A percentile compares a stretch with the other conserved stretches of the same genome.
Evolutionary conservation across 192 early-diverging fungal species (phyloP).

Genomic region (Linnemannia exigua): DNA sequence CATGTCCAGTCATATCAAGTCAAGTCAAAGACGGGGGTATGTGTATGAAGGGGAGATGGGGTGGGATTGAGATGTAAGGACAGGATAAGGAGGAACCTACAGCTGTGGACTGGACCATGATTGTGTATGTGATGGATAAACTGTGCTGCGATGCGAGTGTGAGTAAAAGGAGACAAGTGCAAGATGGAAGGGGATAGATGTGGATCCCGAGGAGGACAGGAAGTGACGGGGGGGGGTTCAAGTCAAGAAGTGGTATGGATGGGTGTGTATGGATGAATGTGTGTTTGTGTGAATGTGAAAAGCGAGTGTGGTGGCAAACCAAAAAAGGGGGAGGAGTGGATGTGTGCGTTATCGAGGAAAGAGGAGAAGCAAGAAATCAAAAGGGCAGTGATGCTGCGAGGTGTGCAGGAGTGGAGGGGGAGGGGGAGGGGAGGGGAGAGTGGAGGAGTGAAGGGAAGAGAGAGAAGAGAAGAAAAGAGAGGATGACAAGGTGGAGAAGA

Average conservation of each 20-base stretch:
- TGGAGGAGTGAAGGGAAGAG: neutral
- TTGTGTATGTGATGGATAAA: neutral
- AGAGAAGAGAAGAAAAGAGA: neutral
- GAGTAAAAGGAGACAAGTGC: neutral
- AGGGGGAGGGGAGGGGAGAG: neutral
- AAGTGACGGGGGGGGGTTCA: neutral
- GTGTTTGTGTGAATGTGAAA: too few species aligned
- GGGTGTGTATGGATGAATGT: too few species aligned
- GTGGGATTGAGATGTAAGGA: constrained; percentile 6
- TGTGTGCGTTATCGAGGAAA: neutral
- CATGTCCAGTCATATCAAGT: neutral
- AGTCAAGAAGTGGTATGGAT: neutral
- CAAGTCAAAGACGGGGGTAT: neutral
- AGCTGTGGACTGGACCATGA: constrained; percentile 23
- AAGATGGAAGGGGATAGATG: neutral
- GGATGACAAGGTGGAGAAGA: neutral
- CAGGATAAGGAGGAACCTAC: constrained; percentile 22
- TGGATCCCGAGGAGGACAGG: neutral
- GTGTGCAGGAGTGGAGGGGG: neutral
- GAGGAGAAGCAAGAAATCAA: neutral
- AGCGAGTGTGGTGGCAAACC: neutral
- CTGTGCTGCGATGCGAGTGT: neutral
- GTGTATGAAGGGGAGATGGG: neutral
- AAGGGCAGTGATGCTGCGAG: neutral
- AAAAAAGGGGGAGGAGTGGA: neutral